phyloP scores from a whole-genome alignment of 345 rosid genomes.

The Carallia brachiata region DNA sequence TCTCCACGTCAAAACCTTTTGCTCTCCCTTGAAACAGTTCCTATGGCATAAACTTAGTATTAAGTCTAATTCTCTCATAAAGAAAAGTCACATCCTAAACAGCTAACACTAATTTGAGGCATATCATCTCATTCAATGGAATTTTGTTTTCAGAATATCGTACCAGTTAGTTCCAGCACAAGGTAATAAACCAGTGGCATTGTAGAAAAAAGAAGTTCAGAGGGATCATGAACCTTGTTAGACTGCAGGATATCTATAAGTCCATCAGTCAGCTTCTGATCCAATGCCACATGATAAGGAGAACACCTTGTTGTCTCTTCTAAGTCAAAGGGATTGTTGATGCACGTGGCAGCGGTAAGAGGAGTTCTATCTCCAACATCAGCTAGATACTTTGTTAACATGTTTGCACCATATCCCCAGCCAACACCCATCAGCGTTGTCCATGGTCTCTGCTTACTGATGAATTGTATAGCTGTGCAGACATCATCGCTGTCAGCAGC shows the following conservation, averaged over 20 bases:
- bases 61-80: conserved; percentile 9
- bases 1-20: conserved; percentile 79
- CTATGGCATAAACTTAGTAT: conserved; percentile 37
- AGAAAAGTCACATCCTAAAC: not conserved
- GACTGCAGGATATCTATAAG: conserved; percentile 64
- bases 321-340: conserved; percentile 89
- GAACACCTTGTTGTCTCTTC: conserved; percentile 76
- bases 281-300: conserved; percentile 46
- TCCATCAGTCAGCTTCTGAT: conserved; percentile 66
- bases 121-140: conserved; percentile 4
- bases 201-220: conserved; percentile 2
- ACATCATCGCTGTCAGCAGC: conserved; percentile 98
- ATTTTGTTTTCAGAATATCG: not conserved
- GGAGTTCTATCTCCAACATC: conserved; percentile 88
- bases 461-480: conserved; percentile 65
- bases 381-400: conserved; percentile 82
- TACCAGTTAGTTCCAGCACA: conserved; percentile 2
- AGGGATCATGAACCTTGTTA: conserved; percentile 64
- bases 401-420: conserved; percentile 88
- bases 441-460: conserved; percentile 87
- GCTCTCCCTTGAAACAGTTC: conserved; percentile 82
- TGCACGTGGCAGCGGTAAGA: conserved; percentile 81
- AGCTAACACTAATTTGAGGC: conserved; percentile 7
- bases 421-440: conserved; percentile 81
- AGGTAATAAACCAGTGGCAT: conserved; percentile 4